Evolutionary conservation across 805 yeast species (phyloP).

Genomic region (Pichia nakasei): DNA sequence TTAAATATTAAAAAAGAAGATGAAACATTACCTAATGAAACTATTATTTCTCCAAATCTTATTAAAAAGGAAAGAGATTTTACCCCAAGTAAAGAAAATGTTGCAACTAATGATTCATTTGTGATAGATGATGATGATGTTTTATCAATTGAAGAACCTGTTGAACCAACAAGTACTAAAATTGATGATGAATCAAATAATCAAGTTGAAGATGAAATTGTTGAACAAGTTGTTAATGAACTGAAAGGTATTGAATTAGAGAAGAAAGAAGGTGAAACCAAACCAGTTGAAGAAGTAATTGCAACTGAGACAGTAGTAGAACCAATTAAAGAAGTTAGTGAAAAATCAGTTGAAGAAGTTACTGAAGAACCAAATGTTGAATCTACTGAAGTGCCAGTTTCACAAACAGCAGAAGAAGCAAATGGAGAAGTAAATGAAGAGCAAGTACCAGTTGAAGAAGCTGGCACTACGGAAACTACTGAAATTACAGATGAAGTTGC

Average conservation of each 20-base stretch:
- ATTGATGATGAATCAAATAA: not conserved
- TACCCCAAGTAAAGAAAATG: slow-evolving; percentile 11
- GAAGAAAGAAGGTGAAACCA: slow-evolving; percentile 3
- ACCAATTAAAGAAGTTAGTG: not conserved
- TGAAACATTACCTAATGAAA: slow-evolving; percentile 23
- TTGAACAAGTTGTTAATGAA: slow-evolving; percentile 8
- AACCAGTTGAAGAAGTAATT: slow-evolving; percentile 1
- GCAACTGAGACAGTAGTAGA: slow-evolving; percentile 9
- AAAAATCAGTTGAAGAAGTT: not conserved
- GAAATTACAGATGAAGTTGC: not conserved
- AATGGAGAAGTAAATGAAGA: not conserved
- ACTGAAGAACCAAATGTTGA: slow-evolving; percentile 6
- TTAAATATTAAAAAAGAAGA: not conserved
- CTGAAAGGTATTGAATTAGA: not conserved
- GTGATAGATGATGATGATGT: slow-evolving; percentile 24
- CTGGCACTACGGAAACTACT: slow-evolving; percentile 3
- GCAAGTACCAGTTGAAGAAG: slow-evolving; percentile 6
- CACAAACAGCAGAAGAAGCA: not conserved
- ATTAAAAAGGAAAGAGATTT: slow-evolving; percentile 2
- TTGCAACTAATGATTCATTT: slow-evolving; percentile 20
- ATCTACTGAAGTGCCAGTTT: slow-evolving; percentile 4
- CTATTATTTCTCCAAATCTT: slow-evolving; percentile 24
- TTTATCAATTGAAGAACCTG: slow-evolving; percentile 2
- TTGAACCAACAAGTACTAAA: slow-evolving; percentile 22
- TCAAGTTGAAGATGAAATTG: slow-evolving; percentile 13